Evolutionary conservation across 2,329 filamentous ascomycete genomes (phyloP).

Genomic region (Juglanconis oblonga): DNA sequence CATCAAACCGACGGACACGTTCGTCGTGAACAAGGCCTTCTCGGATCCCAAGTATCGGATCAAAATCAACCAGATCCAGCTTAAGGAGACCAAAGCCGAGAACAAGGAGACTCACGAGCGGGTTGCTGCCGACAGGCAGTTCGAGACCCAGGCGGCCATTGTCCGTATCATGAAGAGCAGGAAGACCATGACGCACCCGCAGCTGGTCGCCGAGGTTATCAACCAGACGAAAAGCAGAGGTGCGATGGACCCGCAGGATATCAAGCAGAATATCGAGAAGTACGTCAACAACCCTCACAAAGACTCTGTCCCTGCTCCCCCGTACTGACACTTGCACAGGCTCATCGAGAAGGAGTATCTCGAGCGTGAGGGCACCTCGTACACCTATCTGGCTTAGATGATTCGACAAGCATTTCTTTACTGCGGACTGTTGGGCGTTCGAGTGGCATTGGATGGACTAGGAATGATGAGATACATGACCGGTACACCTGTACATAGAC

Average conservation of each 20-base stretch:
- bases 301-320: neutral
- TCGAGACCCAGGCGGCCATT: conserved; percentile 95
- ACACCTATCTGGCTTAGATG: conserved; percentile 65
- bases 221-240: conserved; percentile 84
- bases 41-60: conserved; percentile 79
- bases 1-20: conserved; percentile 74
- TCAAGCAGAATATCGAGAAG: conserved; percentile 97
- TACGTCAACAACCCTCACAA: conserved; percentile 41
- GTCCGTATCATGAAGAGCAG: conserved; percentile 95
- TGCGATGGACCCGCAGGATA: conserved; percentile 78
- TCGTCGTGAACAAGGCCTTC: conserved; percentile 77
- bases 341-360: conserved; percentile 93
- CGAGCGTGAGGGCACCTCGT: conserved; percentile 70
- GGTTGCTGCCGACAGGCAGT: conserved; percentile 84
- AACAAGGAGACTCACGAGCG: conserved; percentile 92
- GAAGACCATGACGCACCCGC: conserved; percentile 81
- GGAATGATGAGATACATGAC: conserved; percentile 2
- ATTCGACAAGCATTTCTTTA: neutral
- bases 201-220: conserved; percentile 89
- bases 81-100: conserved; percentile 93
- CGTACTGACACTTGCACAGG: conserved; percentile 38
- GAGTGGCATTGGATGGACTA: neutral
- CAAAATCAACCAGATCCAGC: conserved; percentile 98
- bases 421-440: neutral
- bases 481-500: neutral